phyloP scores from a whole-genome alignment of 768 basidiomycete genomes.

The Lactifluus piperatus region DNA sequence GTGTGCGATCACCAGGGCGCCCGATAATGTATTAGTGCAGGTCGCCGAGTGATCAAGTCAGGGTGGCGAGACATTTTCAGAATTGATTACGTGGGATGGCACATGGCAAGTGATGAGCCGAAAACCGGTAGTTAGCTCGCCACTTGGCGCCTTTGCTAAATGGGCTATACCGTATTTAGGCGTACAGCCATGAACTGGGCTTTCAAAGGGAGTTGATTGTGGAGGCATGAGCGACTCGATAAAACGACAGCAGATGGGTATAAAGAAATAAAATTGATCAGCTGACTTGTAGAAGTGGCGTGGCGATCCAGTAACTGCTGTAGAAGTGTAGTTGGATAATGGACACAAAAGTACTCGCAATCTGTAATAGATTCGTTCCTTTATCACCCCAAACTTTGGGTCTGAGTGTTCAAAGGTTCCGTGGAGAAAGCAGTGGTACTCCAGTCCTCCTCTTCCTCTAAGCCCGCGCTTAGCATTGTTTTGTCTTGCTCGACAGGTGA shows the following conservation, averaged over 20 bases:
- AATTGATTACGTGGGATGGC: conserved; percentile 12
- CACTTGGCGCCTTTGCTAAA: neutral
- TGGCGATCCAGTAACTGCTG: neutral
- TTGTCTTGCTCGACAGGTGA: neutral
- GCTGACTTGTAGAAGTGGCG: neutral
- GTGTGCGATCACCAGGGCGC: conserved; percentile 14
- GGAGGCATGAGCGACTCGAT: neutral
- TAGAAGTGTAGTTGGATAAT: neutral
- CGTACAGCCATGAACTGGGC: neutral
- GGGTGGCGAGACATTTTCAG: conserved; percentile 9
- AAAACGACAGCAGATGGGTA: neutral
- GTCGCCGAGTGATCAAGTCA: conserved; percentile 1
- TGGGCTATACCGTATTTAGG: neutral
- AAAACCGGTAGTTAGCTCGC: neutral
- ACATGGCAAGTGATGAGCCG: neutral
- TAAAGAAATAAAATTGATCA: neutral
- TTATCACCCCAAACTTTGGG: conserved; percentile 2
- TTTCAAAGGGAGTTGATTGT: neutral
- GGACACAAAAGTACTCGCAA: neutral
- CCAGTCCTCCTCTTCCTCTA: conserved; percentile 20
- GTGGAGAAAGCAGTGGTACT: conserved; percentile 9
- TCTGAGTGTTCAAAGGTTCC: neutral
- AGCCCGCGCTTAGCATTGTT: neutral
- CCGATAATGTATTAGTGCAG: conserved; percentile 17
- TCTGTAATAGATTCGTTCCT: neutral